These are phyloP conservation scores for Botrytis medusae DNA, from an alignment of 2,329 filamentous ascomycete species.

Conservation along the genomic window DNA sequence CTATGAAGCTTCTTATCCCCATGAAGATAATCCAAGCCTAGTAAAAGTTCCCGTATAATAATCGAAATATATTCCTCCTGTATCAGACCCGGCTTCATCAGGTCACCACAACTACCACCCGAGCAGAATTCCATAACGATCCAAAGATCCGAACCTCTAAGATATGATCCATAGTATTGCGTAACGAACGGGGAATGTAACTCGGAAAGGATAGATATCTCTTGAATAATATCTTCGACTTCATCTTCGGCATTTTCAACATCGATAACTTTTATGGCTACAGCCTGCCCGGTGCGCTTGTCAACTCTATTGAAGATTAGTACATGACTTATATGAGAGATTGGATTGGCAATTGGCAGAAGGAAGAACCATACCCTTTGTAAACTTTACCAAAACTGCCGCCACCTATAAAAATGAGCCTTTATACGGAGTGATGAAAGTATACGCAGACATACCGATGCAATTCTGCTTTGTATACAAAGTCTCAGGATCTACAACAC, in stretches of 20 bases:
- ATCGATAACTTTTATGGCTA: slow-evolving; percentile 98
- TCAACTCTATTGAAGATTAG: slow-evolving; percentile 64
- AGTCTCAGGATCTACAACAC: slow-evolving; percentile 76
- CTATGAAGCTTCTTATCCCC: slow-evolving; percentile 93
- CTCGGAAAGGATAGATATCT: slow-evolving; percentile 95
- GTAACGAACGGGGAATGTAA: slow-evolving; percentile 95
- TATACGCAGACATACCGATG: slow-evolving; percentile 60
- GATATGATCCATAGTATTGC: slow-evolving; percentile 95
- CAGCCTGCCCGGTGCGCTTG: slow-evolving; percentile 86
- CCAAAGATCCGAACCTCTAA: slow-evolving; percentile 95
- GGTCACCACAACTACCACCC: slow-evolving; percentile 90
- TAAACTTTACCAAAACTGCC: slow-evolving; percentile 98
- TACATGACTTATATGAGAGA: background rate
- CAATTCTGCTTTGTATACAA: slow-evolving; percentile 92
- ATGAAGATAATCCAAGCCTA: slow-evolving; percentile 91
- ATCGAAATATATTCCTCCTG: slow-evolving; percentile 97
- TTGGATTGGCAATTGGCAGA: slow-evolving; percentile 13
- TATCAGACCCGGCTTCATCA: slow-evolving; percentile 91
- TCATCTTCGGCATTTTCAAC: slow-evolving; percentile 99
- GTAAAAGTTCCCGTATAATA: slow-evolving; percentile 83
- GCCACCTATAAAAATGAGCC: slow-evolving; percentile 61
- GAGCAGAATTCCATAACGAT: slow-evolving; percentile 99
- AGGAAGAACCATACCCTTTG: slow-evolving; percentile 69
- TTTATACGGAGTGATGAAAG: slow-evolving; percentile 22
- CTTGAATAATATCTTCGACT: slow-evolving; percentile 98